Evolutionary conservation across 2,329 filamentous ascomycete species (phyloP).

Genomic region (Xylariaceae sp.): DNA sequence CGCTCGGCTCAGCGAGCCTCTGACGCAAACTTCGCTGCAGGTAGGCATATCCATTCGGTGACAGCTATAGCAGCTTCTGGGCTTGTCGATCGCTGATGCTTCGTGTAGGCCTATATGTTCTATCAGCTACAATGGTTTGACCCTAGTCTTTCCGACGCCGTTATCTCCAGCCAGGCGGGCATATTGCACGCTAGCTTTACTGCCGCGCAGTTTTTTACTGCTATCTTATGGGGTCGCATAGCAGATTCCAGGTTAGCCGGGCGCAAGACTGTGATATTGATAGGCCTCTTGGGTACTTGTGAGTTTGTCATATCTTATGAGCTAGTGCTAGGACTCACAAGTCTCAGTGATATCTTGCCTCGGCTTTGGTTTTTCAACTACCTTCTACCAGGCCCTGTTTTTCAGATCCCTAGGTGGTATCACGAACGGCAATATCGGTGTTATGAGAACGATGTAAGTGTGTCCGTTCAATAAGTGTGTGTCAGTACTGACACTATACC

Average conservation of each 20-base stretch:
- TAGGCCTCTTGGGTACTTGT: slow-evolving; percentile 72
- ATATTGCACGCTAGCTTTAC: slow-evolving; percentile 81
- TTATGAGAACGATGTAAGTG: slow-evolving; percentile 71
- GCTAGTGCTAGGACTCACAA: slow-evolving; percentile 18
- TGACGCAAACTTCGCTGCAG: slow-evolving; percentile 77
- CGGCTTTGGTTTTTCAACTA: slow-evolving; percentile 73
- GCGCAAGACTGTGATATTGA: slow-evolving; percentile 77
- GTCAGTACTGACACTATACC: background rate
- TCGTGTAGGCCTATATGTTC: slow-evolving; percentile 74
- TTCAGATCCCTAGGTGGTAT: slow-evolving; percentile 70
- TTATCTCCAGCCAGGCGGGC: slow-evolving; percentile 78
- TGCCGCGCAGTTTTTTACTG: slow-evolving; percentile 80
- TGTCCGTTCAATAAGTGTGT: background rate
- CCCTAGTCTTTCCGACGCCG: slow-evolving; percentile 59
- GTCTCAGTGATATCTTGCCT: slow-evolving; percentile 59
- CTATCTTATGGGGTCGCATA: slow-evolving; percentile 80
- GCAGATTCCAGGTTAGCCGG: slow-evolving; percentile 69
- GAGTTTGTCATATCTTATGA: slow-evolving; percentile 9
- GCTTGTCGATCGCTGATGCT: background rate
- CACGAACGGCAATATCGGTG: slow-evolving; percentile 76
- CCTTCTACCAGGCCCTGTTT: slow-evolving; percentile 64
- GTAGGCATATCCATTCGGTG: slow-evolving; percentile 35
- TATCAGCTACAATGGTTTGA: slow-evolving; percentile 85
- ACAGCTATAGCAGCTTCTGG: background rate
- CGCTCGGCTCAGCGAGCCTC: slow-evolving; percentile 79